phyloP scores from a whole-genome alignment of 1,139 yeast genomes.

The Magnusiomyces tetraspermus region DNA sequence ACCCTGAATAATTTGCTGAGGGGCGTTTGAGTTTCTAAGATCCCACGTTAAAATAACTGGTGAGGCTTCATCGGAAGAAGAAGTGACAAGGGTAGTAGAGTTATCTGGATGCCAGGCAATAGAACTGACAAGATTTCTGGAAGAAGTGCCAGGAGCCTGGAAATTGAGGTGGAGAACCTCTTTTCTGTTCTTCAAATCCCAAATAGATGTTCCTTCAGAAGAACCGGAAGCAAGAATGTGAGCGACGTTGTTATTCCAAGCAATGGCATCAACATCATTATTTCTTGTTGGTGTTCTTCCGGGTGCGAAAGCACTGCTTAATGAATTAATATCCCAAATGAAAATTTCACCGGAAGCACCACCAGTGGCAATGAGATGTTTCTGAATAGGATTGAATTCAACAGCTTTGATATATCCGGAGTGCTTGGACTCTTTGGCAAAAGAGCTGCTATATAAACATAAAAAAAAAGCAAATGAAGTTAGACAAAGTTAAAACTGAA shows the following conservation, averaged over 20 bases:
- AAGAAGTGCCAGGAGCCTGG: conserved; percentile 57
- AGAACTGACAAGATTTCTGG: conserved; percentile 38
- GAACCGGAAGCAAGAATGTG: conserved; percentile 92
- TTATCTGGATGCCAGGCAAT: conserved; percentile 77
- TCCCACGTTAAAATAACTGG: conserved; percentile 91
- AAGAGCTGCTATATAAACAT: conserved; percentile 14
- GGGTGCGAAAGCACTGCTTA: conserved; percentile 56
- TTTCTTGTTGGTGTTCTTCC: conserved; percentile 68
- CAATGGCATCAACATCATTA: conserved; percentile 71
- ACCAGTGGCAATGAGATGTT: conserved; percentile 71
- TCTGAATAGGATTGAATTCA: conserved; percentile 68
- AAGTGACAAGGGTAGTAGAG: conserved; percentile 80
- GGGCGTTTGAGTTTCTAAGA: conserved; percentile 83
- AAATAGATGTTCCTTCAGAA: conserved; percentile 74
- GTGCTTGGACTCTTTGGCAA: conserved; percentile 45
- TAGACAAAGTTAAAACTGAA: background rate
- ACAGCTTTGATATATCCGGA: conserved; percentile 63
- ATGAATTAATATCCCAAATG: conserved; percentile 72
- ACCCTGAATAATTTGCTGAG: conserved; percentile 66
- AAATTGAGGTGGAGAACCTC: conserved; percentile 78
- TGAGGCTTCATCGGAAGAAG: conserved; percentile 69
- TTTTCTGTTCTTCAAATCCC: conserved; percentile 84
- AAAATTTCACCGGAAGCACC: conserved; percentile 79
- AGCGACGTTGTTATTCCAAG: conserved; percentile 81
- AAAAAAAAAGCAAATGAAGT: conserved; percentile 8